Evolutionary conservation across 257 asterid genomes (phyloP).

Genomic region (Avicennia marina): DNA sequence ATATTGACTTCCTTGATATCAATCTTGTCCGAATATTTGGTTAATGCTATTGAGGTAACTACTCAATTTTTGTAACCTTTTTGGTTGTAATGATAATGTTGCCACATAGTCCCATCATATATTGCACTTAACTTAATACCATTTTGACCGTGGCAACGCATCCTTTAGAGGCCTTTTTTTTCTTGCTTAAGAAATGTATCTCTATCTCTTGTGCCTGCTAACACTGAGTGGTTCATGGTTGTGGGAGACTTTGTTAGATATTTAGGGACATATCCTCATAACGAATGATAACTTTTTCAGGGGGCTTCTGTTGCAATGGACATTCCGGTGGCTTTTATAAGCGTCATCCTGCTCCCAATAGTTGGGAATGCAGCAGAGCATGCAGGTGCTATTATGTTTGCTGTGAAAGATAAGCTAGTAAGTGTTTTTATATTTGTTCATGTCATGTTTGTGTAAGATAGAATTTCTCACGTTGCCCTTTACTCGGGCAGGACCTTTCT

Average conservation of each 20-base stretch:
- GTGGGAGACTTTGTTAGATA: neutral
- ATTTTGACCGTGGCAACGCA: neutral
- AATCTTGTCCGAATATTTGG: constrained; percentile 63
- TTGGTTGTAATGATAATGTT: neutral
- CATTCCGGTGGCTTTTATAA: constrained; percentile 77
- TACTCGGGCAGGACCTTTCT: constrained; percentile 56
- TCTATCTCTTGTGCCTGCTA: neutral
- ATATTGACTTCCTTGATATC: constrained; percentile 60
- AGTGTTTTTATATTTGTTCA: constrained; percentile 18
- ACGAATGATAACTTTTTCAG: constrained; percentile 33
- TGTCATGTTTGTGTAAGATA: neutral
- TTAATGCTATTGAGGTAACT: constrained; percentile 68
- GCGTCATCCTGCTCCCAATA: constrained; percentile 77
- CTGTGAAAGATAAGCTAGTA: constrained; percentile 84
- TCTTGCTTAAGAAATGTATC: neutral
- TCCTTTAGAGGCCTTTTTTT: neutral
- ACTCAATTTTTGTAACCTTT: neutral
- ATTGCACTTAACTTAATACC: neutral
- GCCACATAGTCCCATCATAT: neutral
- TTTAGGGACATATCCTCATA: constrained; percentile 13
- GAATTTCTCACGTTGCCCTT: constrained; percentile 16
- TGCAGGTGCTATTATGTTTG: constrained; percentile 88
- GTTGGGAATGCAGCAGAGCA: constrained; percentile 93
- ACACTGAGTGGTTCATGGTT: neutral
- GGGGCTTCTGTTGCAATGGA: constrained; percentile 76